Conservation (phyloP, 768 basidiomycete genomes). For the Kwoniella sp. region DNA sequence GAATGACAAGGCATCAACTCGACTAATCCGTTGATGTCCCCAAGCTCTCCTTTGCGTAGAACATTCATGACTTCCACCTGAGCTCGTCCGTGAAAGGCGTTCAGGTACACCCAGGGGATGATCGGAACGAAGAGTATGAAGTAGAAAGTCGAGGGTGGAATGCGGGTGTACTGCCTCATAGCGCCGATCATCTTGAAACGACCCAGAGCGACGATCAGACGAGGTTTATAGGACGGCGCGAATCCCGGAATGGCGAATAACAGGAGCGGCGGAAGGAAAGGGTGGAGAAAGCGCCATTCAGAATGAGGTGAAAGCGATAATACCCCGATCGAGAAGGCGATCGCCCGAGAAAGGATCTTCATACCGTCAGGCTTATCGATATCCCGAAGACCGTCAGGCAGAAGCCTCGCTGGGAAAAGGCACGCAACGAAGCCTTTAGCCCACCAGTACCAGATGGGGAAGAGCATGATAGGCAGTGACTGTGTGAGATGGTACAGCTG, state of each 20-base stretch:
- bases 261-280: conserved; percentile 80
- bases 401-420: conserved; percentile 21
- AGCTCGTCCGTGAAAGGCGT: conserved; percentile 75
- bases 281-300: conserved; percentile 96
- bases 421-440: conserved; percentile 50
- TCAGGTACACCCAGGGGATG: conserved; percentile 67
- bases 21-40: conserved; percentile 65
- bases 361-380: conserved; percentile 34
- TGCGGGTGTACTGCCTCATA: conserved; percentile 37
- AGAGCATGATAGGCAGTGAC: conserved; percentile 78
- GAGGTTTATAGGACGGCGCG: conserved; percentile 59
- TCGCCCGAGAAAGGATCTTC: conserved; percentile 59
- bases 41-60: conserved; percentile 57
- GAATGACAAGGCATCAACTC: conserved; percentile 97
- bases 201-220: not conserved
- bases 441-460: conserved; percentile 64
- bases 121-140: conserved; percentile 61
- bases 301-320: conserved; percentile 89
- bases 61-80: conserved; percentile 76
- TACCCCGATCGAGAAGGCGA: conserved; percentile 67
- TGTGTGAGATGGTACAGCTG: conserved; percentile 91
- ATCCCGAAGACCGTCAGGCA: conserved; percentile 13
- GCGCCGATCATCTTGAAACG: conserved; percentile 21
- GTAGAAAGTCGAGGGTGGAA: conserved; percentile 47
- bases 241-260: conserved; percentile 75